Evolutionary conservation across 805 yeast species (phyloP), one percentile per base, ranked within the genome.

Genomic region (Lipomyces chichibuensis): DNA sequence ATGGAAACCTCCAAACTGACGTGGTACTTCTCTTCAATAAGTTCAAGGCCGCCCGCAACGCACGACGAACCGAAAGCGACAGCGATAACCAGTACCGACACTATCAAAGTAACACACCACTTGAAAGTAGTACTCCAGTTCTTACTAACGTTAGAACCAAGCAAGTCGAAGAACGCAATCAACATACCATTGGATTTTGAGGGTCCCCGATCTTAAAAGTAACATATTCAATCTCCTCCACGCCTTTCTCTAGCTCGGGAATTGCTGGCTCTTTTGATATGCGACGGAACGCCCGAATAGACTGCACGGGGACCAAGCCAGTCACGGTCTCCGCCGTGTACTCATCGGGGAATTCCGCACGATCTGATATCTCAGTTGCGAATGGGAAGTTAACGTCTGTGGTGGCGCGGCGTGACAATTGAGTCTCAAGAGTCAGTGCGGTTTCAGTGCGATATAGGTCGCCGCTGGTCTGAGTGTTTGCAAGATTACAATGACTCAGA

Each of bases 11-110:
- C 97, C 1, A 80, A 76, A 17, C 90, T 85, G 27, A 92, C 97
- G 69, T 86, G 79, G 77, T 83, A 91, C 73, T 86, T 83, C 14
- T 88, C 88, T 68, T 81, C 80, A 67, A 91, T 86, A 20, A 88
- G 81, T n/a, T 83, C 84, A 59, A 93, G 80, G 57, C 96, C 95
- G 73, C 97, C 96, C 32, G 97, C 88, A 73, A 91, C 89, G 76
- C 94, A 89, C 1, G 97, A 89, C 3, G 97, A 91, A 53, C 97
- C 97, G 77, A 91, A 92, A 1, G 98, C 98, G 37, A 94, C 97
- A 74, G 92, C 85, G 65, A 93, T 88, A 60, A 93, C 97, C 69
- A 90, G 82, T 39, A 86, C 71, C 1, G 97, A 87, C 29, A 91
- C 80, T 9, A 87, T 70, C 37, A 89, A 75, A 0, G 98, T 92